phyloP scores from a whole-genome alignment of 345 rosid species.

The Linum tenue region DNA sequence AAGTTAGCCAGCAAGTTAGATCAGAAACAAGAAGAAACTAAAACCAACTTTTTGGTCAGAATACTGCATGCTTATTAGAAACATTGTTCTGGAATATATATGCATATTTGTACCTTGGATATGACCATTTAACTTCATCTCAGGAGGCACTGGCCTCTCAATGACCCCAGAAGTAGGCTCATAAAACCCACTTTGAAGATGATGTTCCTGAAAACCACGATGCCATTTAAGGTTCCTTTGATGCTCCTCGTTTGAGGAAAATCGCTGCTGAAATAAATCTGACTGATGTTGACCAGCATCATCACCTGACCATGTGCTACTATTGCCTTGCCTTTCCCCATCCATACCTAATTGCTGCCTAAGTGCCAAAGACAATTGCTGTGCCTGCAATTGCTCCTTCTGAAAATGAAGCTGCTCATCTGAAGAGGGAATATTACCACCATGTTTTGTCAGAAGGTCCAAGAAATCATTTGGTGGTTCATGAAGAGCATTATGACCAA shows the following conservation, averaged over 20 bases:
- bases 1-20: neutral
- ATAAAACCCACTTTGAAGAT: slow-evolving; percentile 17
- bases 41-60: neutral
- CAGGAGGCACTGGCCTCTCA: slow-evolving; percentile 17
- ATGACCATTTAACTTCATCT: neutral
- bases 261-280: slow-evolving; percentile 25
- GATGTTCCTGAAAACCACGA: slow-evolving; percentile 24
- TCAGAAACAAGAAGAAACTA: neutral
- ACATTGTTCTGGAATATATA: neutral
- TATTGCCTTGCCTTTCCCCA: slow-evolving; percentile 14
- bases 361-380: slow-evolving; percentile 26
- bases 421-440: slow-evolving; percentile 19
- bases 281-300: slow-evolving; percentile 19
- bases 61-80: neutral
- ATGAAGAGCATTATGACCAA: slow-evolving; percentile 18
- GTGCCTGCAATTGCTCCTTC: slow-evolving; percentile 32
- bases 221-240: slow-evolving; percentile 15
- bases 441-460: slow-evolving; percentile 27
- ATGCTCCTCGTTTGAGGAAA: slow-evolving; percentile 23
- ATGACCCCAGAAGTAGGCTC: slow-evolving; percentile 22
- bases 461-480: slow-evolving; percentile 22
- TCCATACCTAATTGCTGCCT: slow-evolving; percentile 29
- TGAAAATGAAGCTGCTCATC: slow-evolving; percentile 27
- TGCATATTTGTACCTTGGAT: neutral
- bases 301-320: slow-evolving; percentile 20